A percentile compares a stretch with the other conserved stretches of the same genome.
phyloP scores from a whole-genome alignment of 164 flowering plant genomes.

The Taxillus chinensis region DNA sequence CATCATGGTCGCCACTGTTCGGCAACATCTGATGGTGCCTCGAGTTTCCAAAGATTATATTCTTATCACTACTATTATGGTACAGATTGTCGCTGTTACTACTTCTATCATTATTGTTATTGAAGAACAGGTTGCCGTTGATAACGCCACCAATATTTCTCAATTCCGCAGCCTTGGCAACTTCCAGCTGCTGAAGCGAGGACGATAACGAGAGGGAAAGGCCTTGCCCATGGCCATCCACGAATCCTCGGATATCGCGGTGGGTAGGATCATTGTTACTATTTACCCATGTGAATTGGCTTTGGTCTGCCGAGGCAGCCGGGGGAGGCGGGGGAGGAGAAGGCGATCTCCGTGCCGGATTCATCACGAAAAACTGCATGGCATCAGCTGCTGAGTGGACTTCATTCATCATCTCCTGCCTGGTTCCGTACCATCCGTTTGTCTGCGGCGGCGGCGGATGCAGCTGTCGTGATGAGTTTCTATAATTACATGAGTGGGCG shows the following conservation, averaged over 20 bases:
- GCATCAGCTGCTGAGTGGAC: slow-evolving; percentile 58
- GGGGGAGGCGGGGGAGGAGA: slow-evolving; percentile 24
- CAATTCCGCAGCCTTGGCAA: not conserved
- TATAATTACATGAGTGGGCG: slow-evolving; percentile 11
- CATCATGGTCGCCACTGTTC: too few relatives aligned
- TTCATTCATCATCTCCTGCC: slow-evolving; percentile 22
- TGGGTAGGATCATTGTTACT: not conserved
- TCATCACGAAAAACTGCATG: slow-evolving; percentile 93
- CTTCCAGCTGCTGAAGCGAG: not conserved
- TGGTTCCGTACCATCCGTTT: not conserved
- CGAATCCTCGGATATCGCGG: slow-evolving; percentile 24
- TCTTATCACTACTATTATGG: too few relatives aligned
- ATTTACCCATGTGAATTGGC: not conserved
- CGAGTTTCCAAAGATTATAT: too few relatives aligned
- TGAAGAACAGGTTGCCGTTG: not conserved
- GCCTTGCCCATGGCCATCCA: slow-evolving; percentile 27
- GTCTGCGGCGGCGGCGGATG: slow-evolving; percentile 5
- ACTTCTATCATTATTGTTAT: not conserved
- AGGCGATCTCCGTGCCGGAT: slow-evolving; percentile 62
- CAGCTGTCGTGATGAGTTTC: slow-evolving; percentile 14
- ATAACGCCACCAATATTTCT: not conserved
- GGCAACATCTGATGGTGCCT: too few relatives aligned
- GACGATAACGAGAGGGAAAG: slow-evolving; percentile 1
- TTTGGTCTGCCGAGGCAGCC: not conserved
- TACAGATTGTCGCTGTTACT: not conserved